Evolutionary conservation across 805 yeast species (phyloP), one percentile per base, ranked within the genome.

Genomic region (Ogataea trehaloabstinens): DNA sequence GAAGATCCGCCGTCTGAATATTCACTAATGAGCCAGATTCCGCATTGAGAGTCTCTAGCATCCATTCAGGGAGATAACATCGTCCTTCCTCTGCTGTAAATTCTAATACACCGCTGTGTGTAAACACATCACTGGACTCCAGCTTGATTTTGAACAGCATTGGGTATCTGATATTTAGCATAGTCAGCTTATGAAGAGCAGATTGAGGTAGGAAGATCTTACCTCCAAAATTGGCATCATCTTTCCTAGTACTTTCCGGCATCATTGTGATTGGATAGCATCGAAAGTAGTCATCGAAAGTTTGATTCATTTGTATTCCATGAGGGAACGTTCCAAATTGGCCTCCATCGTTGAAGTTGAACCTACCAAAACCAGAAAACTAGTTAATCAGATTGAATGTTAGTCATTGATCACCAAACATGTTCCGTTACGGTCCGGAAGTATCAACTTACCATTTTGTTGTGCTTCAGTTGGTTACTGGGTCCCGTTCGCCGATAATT

Each of bases 21-120:
- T 82, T 82, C 13, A 93, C 67, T 42, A 93, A 67, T n/a, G 85
- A 74, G 0, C 98, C 98, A 0, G 96, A 85, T 35, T 74, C 74
- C 6, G 85, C 65, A 24, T 71, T 69, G 27, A 93, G 64, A 0
- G 95, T 85, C 31, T 67, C 73, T 85, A 93, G 77, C 90, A 93
- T 90, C 99, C 99, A 93, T 51, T 86, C 88, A 0, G 99, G 99
- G 24, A 93, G 55, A 59, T 93, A 93, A 2, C 79, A 93, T 40
- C 99, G 73, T 13, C 99, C 99, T 67, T 93, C 99, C 57, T 93
- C 98, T 1, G 99, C 96, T 13, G 86, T 84, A 61, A 93, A 93
- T 65, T 93, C 99, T 44, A 93, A 67, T 20, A 93, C 99, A 56
- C 99, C 99, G 33, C 90, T 85, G 59, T 89, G 96, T 0, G 97